These are phyloP conservation scores for Pseudogymnoascus sp. DNA, from an alignment of 2,329 filamentous ascomycete species.

Conservation along the genomic window DNA sequence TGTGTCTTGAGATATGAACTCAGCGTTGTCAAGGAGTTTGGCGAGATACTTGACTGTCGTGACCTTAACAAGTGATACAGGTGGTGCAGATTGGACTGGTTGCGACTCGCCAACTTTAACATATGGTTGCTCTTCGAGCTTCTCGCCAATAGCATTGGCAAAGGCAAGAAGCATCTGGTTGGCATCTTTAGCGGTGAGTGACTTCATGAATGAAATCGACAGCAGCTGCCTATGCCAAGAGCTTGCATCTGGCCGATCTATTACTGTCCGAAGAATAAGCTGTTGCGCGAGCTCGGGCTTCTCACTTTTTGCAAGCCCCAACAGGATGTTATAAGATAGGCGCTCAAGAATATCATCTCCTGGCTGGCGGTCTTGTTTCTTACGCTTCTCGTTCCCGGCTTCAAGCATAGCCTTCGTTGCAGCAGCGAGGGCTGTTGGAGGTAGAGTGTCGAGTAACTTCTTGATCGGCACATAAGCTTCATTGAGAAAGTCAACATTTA, in stretches of 20 bases:
- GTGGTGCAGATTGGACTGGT: slow-evolving; percentile 3
- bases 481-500: slow-evolving; percentile 11
- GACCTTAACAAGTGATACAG: slow-evolving; percentile 28
- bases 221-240: slow-evolving; percentile 36
- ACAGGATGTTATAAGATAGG: slow-evolving; percentile 23
- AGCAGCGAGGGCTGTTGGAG: slow-evolving; percentile 12
- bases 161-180: slow-evolving; percentile 26
- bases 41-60: slow-evolving; percentile 37
- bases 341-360: slow-evolving; percentile 17
- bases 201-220: slow-evolving; percentile 25
- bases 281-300: slow-evolving; percentile 26
- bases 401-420: slow-evolving; percentile 15
- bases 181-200: slow-evolving; percentile 28
- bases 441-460: neutral
- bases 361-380: slow-evolving; percentile 10
- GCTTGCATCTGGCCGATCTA: slow-evolving; percentile 31
- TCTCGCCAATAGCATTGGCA: slow-evolving; percentile 25
- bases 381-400: slow-evolving; percentile 12
- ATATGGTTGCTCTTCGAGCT: slow-evolving; percentile 23
- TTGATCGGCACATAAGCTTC: slow-evolving; percentile 7
- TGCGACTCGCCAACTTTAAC: slow-evolving; percentile 12
- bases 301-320: slow-evolving; percentile 25
- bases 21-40: slow-evolving; percentile 29
- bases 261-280: slow-evolving; percentile 25
- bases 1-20: slow-evolving; percentile 27